These are phyloP conservation scores for Dentipellis fragilis DNA, from an alignment of 768 basidiomycete genomes.

Conservation along the genomic window DNA sequence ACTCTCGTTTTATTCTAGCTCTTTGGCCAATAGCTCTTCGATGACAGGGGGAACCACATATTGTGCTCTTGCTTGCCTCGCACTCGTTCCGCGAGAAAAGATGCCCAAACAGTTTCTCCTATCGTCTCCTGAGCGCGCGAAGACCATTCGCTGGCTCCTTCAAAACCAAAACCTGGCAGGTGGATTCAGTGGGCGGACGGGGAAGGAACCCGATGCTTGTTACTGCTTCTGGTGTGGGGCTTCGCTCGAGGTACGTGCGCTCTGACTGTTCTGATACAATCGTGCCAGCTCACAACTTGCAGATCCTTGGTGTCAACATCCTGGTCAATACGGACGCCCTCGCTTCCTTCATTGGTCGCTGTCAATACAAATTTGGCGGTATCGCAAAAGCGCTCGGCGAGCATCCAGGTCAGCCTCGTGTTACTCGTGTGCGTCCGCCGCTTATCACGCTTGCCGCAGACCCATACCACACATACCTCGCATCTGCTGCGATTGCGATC, in stretches of 20 bases:
- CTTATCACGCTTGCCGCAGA: conserved; percentile 34
- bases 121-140: conserved; percentile 31
- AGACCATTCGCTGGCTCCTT: conserved; percentile 68
- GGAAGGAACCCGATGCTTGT: conserved; percentile 84
- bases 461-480: conserved; percentile 92
- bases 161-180: conserved; percentile 57
- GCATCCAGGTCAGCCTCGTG: conserved; percentile 48
- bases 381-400: conserved; percentile 79
- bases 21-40: neutral
- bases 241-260: conserved; percentile 50
- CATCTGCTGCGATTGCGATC: conserved; percentile 72
- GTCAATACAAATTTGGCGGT: conserved; percentile 87
- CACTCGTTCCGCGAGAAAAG: conserved; percentile 33
- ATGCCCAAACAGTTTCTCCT: conserved; percentile 11
- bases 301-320: conserved; percentile 62
- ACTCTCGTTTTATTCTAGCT: neutral
- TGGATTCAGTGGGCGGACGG: conserved; percentile 83
- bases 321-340: conserved; percentile 51
- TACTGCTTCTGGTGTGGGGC: conserved; percentile 97
- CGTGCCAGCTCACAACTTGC: neutral
- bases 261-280: neutral
- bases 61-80: conserved; percentile 72
- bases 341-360: conserved; percentile 52
- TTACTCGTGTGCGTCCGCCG: neutral
- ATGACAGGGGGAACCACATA: conserved; percentile 84